Conservation (phyloP, 495 filamentous ascomycete species). For the Trypethelium eluteriae region DNA sequence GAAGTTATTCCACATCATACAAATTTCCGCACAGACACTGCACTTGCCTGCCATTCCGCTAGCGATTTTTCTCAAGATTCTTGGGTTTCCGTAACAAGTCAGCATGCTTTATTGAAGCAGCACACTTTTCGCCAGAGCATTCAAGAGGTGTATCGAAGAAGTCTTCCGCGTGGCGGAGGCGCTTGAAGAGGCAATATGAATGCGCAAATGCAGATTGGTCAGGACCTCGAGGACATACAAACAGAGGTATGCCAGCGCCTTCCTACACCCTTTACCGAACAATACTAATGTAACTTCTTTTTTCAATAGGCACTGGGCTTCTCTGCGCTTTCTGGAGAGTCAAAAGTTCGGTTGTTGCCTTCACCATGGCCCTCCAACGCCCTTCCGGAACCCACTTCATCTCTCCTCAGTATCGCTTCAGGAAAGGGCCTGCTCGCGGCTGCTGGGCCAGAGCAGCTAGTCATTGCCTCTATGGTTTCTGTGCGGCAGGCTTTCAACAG, state of each 20-base stretch:
- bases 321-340: conserved; percentile 66
- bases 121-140: not conserved
- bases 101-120: conserved; percentile 1
- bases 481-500: conserved; percentile 66
- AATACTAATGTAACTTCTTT: conserved; percentile 15
- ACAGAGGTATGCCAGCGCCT: conserved; percentile 44
- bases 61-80: not conserved
- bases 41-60: too few species aligned
- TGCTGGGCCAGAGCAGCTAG: conserved; percentile 69
- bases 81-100: not conserved
- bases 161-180: conserved; percentile 37
- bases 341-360: conserved; percentile 70
- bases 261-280: not conserved
- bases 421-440: conserved; percentile 77
- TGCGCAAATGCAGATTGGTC: conserved; percentile 41
- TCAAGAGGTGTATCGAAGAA: not conserved
- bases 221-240: conserved; percentile 51
- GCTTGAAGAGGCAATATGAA: conserved; percentile 26
- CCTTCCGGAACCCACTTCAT: conserved; percentile 69
- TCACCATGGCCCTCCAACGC: conserved; percentile 66
- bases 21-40: not conserved
- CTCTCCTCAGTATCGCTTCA: conserved; percentile 78
- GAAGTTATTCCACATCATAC: too few species aligned
- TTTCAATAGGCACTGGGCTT: conserved; percentile 66
- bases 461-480: conserved; percentile 67